A percentile compares a stretch with the other conserved stretches of the same genome.
phyloP scores from a whole-genome alignment of 148 eudicot genomes.

The Rhododendron mucronatum region DNA sequence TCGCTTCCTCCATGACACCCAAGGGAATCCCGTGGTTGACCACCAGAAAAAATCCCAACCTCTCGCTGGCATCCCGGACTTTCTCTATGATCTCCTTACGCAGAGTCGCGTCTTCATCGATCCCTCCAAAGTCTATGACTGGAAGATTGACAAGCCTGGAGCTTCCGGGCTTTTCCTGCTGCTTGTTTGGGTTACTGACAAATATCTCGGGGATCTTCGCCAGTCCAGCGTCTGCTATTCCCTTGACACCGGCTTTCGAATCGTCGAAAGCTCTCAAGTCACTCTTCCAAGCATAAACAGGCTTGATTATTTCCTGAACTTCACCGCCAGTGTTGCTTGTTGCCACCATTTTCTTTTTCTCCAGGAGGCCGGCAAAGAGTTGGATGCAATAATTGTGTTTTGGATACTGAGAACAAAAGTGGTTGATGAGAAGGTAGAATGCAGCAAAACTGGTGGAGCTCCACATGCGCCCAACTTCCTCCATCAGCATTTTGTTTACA shows the following conservation, averaged over 20 bases:
- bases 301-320: not conserved
- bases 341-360: not conserved
- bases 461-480: not conserved
- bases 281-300: not conserved
- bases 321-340: not conserved
- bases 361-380: not conserved
- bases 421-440: not conserved
- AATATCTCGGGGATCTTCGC: conserved; percentile 25
- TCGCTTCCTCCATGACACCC: conserved; percentile 4
- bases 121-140: conserved; percentile 8
- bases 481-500: no score
- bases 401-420: not conserved
- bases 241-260: conserved; percentile 30
- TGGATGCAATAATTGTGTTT: not conserved
- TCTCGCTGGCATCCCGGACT: conserved; percentile 15
- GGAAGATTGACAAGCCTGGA: conserved; percentile 1
- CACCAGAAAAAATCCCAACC: conserved; percentile 34
- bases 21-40: conserved; percentile 24
- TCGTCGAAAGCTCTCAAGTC: conserved; percentile 27
- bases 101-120: not conserved
- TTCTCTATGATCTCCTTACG: not conserved
- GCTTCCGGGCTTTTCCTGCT: not conserved
- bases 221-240: conserved; percentile 21
- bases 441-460: not conserved
- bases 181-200: conserved; percentile 14